Percentiles rank a stretch among this genome's conserved stretches.
phyloP scores from a whole-genome alignment of 2,329 filamentous ascomycete genomes.

The Hypoxylon sp. region DNA sequence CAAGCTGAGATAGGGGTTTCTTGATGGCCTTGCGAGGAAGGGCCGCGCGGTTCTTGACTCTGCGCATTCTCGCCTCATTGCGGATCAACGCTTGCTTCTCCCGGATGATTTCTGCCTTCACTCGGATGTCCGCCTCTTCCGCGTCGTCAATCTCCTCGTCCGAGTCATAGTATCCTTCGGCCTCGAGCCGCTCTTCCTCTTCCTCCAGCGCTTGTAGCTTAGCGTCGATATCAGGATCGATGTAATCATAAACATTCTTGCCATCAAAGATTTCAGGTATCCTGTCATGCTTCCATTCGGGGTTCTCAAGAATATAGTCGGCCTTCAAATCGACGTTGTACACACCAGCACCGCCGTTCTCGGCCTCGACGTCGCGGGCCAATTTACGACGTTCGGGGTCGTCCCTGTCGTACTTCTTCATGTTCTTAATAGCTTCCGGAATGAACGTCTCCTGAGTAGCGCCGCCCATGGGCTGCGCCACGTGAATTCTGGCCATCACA shows the following conservation, averaged over 20 bases:
- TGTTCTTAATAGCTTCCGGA: slow-evolving; percentile 83
- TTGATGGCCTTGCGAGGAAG: slow-evolving; percentile 87
- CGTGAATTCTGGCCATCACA: slow-evolving; percentile 94
- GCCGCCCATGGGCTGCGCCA: slow-evolving; percentile 91
- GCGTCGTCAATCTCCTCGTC: slow-evolving; percentile 86
- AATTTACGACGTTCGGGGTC: slow-evolving; percentile 88
- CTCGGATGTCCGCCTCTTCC: slow-evolving; percentile 87
- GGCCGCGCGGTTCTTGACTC: slow-evolving; percentile 96
- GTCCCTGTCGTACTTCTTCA: slow-evolving; percentile 90
- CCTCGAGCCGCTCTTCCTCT: slow-evolving; percentile 93
- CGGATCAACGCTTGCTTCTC: slow-evolving; percentile 94
- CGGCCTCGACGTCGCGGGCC: slow-evolving; percentile 88
- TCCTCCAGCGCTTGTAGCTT: slow-evolving; percentile 94
- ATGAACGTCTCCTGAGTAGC: slow-evolving; percentile 85
- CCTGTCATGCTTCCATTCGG: slow-evolving; percentile 96
- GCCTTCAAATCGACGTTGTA: slow-evolving; percentile 94
- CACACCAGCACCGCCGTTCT: slow-evolving; percentile 94
- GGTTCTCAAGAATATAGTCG: slow-evolving; percentile 88
- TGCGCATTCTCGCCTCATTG: slow-evolving; percentile 95
- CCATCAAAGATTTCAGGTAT: slow-evolving; percentile 95
- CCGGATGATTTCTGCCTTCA: slow-evolving; percentile 95
- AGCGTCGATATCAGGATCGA: slow-evolving; percentile 95
- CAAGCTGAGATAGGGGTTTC: slow-evolving; percentile 88
- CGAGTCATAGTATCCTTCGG: slow-evolving; percentile 93
- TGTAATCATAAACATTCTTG: slow-evolving; percentile 97